Evolutionary conservation across 805 yeast genomes (phyloP).

Genomic region (Wickerhamomyces kurtzmanii): DNA sequence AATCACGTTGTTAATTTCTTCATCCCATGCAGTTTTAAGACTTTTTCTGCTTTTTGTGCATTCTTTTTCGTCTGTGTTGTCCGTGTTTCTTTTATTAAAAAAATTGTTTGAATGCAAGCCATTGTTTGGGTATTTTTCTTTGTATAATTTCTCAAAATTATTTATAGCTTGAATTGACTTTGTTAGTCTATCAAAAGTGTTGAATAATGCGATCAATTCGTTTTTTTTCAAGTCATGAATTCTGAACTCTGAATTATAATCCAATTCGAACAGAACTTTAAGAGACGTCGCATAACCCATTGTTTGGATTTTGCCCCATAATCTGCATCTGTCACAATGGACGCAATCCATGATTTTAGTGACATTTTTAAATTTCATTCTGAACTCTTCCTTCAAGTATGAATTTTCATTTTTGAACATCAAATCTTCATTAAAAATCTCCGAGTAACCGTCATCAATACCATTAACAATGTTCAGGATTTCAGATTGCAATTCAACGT

Average conservation of each 20-base stretch:
- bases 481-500: conserved; percentile 32
- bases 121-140: background rate
- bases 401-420: conserved; percentile 32
- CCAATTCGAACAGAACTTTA: conserved; percentile 76
- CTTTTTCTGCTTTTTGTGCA: conserved; percentile 3
- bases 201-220: conserved; percentile 83
- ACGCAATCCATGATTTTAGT: conserved; percentile 96
- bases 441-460: conserved; percentile 17
- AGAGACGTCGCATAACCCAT: conserved; percentile 97
- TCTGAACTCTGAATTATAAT: conserved; percentile 29
- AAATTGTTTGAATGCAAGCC: background rate
- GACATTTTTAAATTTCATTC: conserved; percentile 78
- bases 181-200: conserved; percentile 87
- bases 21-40: conserved; percentile 31
- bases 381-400: conserved; percentile 73
- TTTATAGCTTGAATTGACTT: conserved; percentile 72
- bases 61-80: conserved; percentile 1
- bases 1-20: conserved; percentile 40
- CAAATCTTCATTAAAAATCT: conserved; percentile 40
- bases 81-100: conserved; percentile 1
- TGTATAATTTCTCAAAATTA: conserved; percentile 44
- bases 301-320: conserved; percentile 98
- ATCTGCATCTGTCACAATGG: conserved; percentile 93
- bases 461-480: conserved; percentile 28
- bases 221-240: conserved; percentile 51